Evolutionary conservation across 2,329 filamentous ascomycete genomes (phyloP).

Genomic region (Botrytis aclada): DNA sequence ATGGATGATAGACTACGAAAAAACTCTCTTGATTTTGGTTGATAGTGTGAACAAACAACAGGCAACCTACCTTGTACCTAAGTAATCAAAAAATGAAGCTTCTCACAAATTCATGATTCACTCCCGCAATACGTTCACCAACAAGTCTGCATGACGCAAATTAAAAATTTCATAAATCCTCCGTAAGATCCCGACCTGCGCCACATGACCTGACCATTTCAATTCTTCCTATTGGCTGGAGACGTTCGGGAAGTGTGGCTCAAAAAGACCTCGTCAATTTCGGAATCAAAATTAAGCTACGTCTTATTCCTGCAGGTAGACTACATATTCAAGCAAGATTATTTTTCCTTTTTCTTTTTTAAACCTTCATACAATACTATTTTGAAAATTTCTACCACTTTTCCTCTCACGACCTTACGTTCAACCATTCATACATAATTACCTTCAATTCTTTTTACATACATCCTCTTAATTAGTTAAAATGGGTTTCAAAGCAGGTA

Average conservation of each 20-base stretch:
- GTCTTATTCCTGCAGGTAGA: not conserved
- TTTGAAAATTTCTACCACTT: not conserved
- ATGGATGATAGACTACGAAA: not conserved
- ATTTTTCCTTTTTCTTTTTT: slow-evolving; percentile 1
- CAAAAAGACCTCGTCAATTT: slow-evolving; percentile 7
- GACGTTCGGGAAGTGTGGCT: slow-evolving; percentile 16
- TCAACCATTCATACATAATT: slow-evolving; percentile 3
- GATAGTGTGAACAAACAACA: not conserved
- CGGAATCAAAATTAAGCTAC: slow-evolving; percentile 3
- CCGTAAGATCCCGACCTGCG: slow-evolving; percentile 9
- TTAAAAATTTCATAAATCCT: slow-evolving; percentile 14
- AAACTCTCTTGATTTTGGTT: not conserved
- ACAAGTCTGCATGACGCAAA: not conserved
- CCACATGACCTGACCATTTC: slow-evolving; percentile 17
- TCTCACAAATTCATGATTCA: not conserved
- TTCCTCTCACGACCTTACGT: slow-evolving; percentile 10
- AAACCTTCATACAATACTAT: not conserved
- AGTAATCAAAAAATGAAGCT: not conserved
- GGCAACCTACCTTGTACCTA: not conserved
- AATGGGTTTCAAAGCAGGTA: slow-evolving; percentile 43
- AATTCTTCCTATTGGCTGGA: slow-evolving; percentile 2
- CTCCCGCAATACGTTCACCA: slow-evolving; percentile 8
- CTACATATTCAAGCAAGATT: slow-evolving; percentile 9
- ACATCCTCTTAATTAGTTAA: slow-evolving; percentile 35
- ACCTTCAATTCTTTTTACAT: not conserved